Evolutionary conservation across 1,139 yeast genomes (phyloP).

Genomic region (Martiniozyma asiatica): DNA sequence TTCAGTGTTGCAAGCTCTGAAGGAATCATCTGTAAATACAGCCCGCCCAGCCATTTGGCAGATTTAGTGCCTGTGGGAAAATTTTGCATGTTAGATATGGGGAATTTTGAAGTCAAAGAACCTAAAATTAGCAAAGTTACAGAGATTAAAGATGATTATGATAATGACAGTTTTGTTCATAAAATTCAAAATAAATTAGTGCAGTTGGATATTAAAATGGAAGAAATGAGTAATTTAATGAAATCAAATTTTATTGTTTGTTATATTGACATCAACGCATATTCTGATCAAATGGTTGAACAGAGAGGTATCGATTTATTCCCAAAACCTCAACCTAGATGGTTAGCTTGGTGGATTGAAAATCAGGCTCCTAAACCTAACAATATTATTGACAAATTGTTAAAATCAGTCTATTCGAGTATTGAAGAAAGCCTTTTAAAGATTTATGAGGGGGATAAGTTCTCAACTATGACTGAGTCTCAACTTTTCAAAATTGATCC

Average conservation of each 20-base stretch:
- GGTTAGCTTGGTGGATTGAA: slow-evolving; percentile 24
- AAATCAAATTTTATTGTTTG: slow-evolving; percentile 48
- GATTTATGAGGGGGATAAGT: slow-evolving; percentile 4
- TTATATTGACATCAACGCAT: slow-evolving; percentile 39
- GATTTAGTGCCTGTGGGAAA: slow-evolving; percentile 45
- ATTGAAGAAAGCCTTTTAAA: slow-evolving; percentile 15
- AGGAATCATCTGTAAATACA: slow-evolving; percentile 28
- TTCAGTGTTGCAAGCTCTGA: slow-evolving; percentile 31
- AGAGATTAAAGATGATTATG: slow-evolving; percentile 1
- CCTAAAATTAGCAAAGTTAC: not conserved
- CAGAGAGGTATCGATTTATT: not conserved
- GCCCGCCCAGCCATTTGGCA: slow-evolving; percentile 46
- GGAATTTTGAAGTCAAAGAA: slow-evolving; percentile 30
- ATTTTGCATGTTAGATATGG: slow-evolving; percentile 41
- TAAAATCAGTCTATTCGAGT: slow-evolving; percentile 18
- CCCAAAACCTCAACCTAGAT: slow-evolving; percentile 10
- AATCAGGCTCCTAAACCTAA: slow-evolving; percentile 20
- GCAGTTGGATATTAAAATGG: slow-evolving; percentile 38
- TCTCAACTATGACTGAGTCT: not conserved
- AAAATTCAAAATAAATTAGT: slow-evolving; percentile 21
- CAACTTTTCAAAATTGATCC: slow-evolving; percentile 11
- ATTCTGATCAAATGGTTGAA: slow-evolving; percentile 2
- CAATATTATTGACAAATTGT: slow-evolving; percentile 17
- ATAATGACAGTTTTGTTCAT: slow-evolving; percentile 1
- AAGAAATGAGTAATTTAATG: slow-evolving; percentile 45